A percentile compares a stretch with the other conserved stretches of the same genome.
These are phyloP conservation scores for Atkinsonella hypoxylon DNA, from an alignment of 2,329 filamentous ascomycete species.

Conservation along the genomic window DNA sequence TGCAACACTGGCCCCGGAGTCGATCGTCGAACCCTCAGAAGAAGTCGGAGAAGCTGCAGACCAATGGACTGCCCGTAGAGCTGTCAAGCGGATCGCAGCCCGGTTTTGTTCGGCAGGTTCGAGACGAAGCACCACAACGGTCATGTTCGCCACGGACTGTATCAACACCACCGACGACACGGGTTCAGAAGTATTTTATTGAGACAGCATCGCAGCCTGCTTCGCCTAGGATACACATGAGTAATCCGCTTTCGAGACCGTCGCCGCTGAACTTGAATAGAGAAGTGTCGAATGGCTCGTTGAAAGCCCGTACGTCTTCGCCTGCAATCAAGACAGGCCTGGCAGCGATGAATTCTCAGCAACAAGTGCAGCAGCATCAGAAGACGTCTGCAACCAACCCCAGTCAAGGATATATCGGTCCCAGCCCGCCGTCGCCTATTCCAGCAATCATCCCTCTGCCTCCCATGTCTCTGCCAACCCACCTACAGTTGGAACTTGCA, in stretches of 20 bases:
- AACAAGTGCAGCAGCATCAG: background rate
- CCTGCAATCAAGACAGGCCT: conserved; percentile 14
- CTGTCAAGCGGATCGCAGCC: conserved; percentile 7
- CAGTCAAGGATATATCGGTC: conserved; percentile 11
- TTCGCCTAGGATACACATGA: conserved; percentile 36
- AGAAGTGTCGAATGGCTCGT: conserved; percentile 12
- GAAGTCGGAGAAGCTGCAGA: conserved; percentile 7
- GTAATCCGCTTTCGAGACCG: conserved; percentile 32
- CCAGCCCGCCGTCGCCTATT: conserved; percentile 34
- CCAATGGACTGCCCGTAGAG: conserved; percentile 16
- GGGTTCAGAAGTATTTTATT: conserved; percentile 18
- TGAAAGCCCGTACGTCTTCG: conserved; percentile 9
- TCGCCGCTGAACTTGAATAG: conserved; percentile 32
- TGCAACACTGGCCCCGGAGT: background rate
- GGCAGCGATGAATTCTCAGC: conserved; percentile 12
- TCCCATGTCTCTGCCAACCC: conserved; percentile 54
- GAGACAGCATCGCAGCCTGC: conserved; percentile 15
- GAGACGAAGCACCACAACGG: conserved; percentile 18
- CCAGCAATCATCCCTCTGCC: conserved; percentile 47
- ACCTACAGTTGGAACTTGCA: conserved; percentile 52
- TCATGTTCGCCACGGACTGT: conserved; percentile 29
- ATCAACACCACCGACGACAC: conserved; percentile 40
- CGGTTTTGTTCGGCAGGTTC: conserved; percentile 4
- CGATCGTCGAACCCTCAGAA: background rate
- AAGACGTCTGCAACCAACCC: conserved; percentile 7